Base-by-base conservation (phyloP, 768 basidiomycete species). In the Boletus coccyginus region DNA sequence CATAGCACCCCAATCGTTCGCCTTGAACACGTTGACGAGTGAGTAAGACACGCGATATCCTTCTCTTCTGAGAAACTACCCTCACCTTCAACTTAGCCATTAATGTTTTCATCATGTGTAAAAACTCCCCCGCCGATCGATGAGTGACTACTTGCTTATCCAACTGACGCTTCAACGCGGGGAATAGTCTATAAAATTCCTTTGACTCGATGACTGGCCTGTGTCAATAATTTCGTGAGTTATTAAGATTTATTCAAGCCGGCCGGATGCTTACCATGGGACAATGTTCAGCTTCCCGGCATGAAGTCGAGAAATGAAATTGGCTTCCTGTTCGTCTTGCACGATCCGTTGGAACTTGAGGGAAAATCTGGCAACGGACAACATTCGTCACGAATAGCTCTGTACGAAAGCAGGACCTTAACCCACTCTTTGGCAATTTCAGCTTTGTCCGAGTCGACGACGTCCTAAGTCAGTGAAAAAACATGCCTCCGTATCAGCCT, bases 71-170 rank as follows among this genome's bases (percentile, higher is more conserved):
- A 51, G 4, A 9, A 16, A 51, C 0, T 1, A 52, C 13, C 33
- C 52, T 55, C 47, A 81, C 85, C 76, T 86, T 86, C 40, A 86
- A 62, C 55, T 86, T 87, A n/a, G 85, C 85, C 85, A 86, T 87
- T 44, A 86, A 58, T 0, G 82, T 82, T 65, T 86, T 86, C 63
- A 87, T 70, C 3, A 78, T 73, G 39, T 79, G 77, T 7, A 86
- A 68, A 60, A 86, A 86, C 54, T 81, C 76, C 17, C 79, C 80
- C 0, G 81, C 85, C 0, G 76, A 72, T 0, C 65, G 68, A 60
- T 86, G 83, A 0, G 83, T 82, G 1, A 78, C 51, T 3, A 62
- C 55, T 54, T 85, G 83, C 44, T 73, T 70, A 56, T 85, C 80
- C 7, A 87, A 64, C 3, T 70, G 69, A 47, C 67, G 70, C 58